Evolutionary conservation across 164 flowering plant genomes (phyloP).

Genomic region (Amborella trichopoda): DNA sequence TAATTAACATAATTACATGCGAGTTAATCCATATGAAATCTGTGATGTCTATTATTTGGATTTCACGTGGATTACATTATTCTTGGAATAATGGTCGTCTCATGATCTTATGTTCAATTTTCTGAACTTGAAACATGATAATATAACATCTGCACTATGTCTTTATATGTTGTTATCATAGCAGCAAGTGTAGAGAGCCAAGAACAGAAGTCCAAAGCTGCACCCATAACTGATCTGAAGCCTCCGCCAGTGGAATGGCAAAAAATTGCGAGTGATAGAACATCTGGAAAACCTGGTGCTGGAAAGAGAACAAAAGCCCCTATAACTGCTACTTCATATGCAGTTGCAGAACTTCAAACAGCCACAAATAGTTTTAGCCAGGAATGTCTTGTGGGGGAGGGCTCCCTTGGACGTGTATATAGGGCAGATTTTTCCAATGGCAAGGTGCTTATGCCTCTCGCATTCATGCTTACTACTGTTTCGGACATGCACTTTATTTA

Average conservation of each 20-base stretch:
- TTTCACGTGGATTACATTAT: no score
- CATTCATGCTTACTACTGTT: no score
- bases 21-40: no score
- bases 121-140: no score
- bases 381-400: constrained; percentile 87
- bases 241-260: constrained; percentile 54
- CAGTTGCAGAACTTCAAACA: constrained; percentile 77
- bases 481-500: no score
- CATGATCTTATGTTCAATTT: no score
- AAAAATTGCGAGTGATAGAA: constrained; percentile 35
- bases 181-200: constrained; percentile 37
- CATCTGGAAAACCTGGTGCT: constrained; percentile 48
- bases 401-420: constrained; percentile 97
- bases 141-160: no score
- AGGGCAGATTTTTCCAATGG: constrained; percentile 81
- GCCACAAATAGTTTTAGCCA: constrained; percentile 84
- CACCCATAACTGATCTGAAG: constrained; percentile 42
- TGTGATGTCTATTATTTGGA: no score
- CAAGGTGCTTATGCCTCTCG: constrained; percentile 48
- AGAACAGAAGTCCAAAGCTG: constrained; percentile 44
- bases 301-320: constrained; percentile 54
- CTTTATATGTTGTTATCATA: constrained; percentile 2
- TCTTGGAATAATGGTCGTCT: no score
- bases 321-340: constrained; percentile 71
- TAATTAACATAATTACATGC: no score